A percentile compares a stretch with the other conserved stretches of the same genome.
Conservation (phyloP, 441 rosid species). For the Populus hybrid region DNA sequence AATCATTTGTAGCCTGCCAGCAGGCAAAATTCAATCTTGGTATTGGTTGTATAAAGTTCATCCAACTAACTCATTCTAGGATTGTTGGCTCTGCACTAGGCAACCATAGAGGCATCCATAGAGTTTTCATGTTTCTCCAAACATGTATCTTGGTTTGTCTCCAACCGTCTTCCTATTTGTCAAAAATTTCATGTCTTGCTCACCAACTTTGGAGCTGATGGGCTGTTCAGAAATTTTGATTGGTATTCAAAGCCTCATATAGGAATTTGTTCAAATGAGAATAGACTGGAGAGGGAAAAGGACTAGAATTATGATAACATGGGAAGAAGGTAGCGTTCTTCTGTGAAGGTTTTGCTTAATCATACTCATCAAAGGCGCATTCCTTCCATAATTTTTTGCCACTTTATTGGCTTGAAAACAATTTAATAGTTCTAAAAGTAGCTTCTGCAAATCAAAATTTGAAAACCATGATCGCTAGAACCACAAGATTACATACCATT, state of each 20-base stretch:
- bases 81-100: background rate
- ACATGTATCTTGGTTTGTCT: background rate
- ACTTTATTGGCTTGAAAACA: conserved; percentile 8
- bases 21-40: background rate
- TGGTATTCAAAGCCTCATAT: background rate
- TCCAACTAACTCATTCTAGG: background rate
- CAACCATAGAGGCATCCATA: background rate
- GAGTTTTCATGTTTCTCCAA: background rate
- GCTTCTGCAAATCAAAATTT: background rate
- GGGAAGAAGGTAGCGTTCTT: background rate
- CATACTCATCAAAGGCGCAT: background rate
- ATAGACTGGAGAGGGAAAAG: background rate
- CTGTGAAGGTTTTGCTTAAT: background rate
- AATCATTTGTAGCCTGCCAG: background rate
- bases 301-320: background rate
- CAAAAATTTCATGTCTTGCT: conserved; percentile 3
- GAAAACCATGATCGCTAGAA: conserved; percentile 1
- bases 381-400: background rate
- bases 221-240: background rate
- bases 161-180: background rate
- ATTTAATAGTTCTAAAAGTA: conserved; percentile 10
- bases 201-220: background rate
- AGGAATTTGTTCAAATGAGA: background rate
- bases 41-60: background rate
- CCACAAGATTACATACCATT: conserved; percentile 50